These are phyloP conservation scores for Mucor circinelloides DNA, from an alignment of 371 early-diverging fungal species.

Conservation along the genomic window DNA sequence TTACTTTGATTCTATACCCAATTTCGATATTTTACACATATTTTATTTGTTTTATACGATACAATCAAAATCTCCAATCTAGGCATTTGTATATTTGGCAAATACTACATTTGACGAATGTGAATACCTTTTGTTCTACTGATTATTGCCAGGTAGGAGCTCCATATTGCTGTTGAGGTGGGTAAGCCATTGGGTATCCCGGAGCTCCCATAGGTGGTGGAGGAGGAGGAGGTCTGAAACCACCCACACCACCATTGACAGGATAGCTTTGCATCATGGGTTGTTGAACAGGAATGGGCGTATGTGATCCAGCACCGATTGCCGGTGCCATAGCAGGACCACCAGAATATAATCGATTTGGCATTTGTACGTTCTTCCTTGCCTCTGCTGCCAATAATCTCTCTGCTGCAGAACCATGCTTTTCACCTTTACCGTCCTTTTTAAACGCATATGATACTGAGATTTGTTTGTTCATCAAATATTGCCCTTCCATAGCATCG, in stretches of 20 bases:
- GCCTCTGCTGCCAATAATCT: constrained; percentile 94
- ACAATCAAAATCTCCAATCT: not conserved
- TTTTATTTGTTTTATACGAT: not conserved
- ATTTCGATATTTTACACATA: not conserved
- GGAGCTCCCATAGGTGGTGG: constrained; percentile 30
- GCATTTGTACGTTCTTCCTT: constrained; percentile 70
- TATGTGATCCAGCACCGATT: constrained; percentile 1
- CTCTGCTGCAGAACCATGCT: constrained; percentile 97
- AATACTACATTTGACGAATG: not conserved
- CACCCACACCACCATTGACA: not conserved
- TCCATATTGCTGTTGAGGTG: constrained; percentile 15
- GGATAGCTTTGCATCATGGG: constrained; percentile 6
- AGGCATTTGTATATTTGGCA: not conserved
- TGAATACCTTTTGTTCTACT: not conserved
- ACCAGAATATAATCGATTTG: constrained; percentile 75
- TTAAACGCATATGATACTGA: constrained; percentile 94
- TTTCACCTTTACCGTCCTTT: constrained; percentile 97
- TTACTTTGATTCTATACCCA: not conserved
- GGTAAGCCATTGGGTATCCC: constrained; percentile 25
- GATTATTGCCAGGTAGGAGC: constrained; percentile 15
- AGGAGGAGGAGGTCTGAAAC: constrained; percentile 47
- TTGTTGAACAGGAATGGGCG: constrained; percentile 6
- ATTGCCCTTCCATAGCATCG: constrained; percentile 97
- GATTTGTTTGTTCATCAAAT: constrained; percentile 90
- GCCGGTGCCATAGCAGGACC: constrained; percentile 41